Evolutionary conservation across 2,329 filamentous ascomycete species (phyloP), one percentile per base, ranked within the genome.

Genomic region (Tolypocladium pustulatum): DNA sequence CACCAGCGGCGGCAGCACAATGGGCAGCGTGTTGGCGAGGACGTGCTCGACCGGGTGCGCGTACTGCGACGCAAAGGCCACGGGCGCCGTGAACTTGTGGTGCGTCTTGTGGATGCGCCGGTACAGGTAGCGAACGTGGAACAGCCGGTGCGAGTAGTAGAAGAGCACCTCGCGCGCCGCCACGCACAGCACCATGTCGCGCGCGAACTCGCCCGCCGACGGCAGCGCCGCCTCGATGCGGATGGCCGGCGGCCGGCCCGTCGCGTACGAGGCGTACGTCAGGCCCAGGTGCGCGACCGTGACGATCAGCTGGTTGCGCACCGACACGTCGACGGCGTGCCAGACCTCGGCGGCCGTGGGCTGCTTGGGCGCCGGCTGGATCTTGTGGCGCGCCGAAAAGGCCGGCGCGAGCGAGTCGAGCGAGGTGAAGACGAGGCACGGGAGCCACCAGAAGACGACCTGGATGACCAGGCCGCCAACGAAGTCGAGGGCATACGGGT

Each of bases 31-130:
- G 61, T 83, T 83, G 20, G 81, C 78, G 13, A 81, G 58, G 3
- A 84, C 60, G 63, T 83, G 80, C 67, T 84, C 82, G n/a, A 79
- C 59, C 0, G 81, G 81, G 62, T 83, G 81, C 0, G 80, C 80
- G 62, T 81, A 84, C 62, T 84, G 78, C 2, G 81, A 79, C 0
- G 81, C 74, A 6, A 84, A 72, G 0, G 79, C 77, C 2, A 85
- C 76, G 0, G 81, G 81, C 1, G 81, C 79, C 0, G 76, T 80
- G 70, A 83, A 84, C 30, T 71, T 71, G 69, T 84, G 82, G 64
- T 85, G 82, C 27, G 71, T 71, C 62, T 83, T 83, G 71, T 84
- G 82, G 59, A 84, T 75, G 37, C 68, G 68, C 13, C 67, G 67
- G 70, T 84, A 84, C 7, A 82, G 66, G 7, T 62, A 66, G 0